Conservation (phyloP, 2,329 filamentous ascomycete species). For the Monilinia fructicola region DNA sequence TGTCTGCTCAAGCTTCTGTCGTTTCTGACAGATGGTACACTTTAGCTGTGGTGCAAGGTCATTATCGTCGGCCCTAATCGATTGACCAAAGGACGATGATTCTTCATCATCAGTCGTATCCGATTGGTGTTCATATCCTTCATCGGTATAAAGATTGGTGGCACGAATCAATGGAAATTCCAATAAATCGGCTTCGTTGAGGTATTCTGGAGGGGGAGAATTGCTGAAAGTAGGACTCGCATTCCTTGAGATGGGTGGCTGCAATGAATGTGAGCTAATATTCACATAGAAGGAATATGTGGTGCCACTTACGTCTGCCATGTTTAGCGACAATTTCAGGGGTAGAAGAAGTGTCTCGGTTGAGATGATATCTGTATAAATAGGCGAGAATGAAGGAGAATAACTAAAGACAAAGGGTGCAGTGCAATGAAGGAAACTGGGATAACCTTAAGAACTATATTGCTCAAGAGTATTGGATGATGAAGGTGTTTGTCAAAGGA, state of each 20-base stretch:
- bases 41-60: too few relatives aligned
- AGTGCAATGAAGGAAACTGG: background rate
- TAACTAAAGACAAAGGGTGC: background rate
- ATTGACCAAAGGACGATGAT: background rate
- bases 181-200: background rate
- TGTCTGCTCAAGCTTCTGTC: background rate
- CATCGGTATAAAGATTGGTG: background rate
- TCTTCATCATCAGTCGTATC: background rate
- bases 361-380: background rate
- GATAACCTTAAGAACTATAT: background rate
- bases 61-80: background rate
- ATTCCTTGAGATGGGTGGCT: background rate
- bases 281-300: background rate
- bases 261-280: background rate
- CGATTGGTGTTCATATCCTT: background rate
- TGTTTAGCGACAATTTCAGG: background rate
- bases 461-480: background rate
- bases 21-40: background rate
- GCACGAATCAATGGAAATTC: background rate
- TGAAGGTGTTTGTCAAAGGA: background rate
- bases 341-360: background rate
- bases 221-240: background rate
- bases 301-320: background rate
- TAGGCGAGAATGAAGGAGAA: background rate
- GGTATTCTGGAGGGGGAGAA: background rate